Conservation (phyloP, 495 filamentous ascomycete genomes). For the Cladorrhinum samala region DNA sequence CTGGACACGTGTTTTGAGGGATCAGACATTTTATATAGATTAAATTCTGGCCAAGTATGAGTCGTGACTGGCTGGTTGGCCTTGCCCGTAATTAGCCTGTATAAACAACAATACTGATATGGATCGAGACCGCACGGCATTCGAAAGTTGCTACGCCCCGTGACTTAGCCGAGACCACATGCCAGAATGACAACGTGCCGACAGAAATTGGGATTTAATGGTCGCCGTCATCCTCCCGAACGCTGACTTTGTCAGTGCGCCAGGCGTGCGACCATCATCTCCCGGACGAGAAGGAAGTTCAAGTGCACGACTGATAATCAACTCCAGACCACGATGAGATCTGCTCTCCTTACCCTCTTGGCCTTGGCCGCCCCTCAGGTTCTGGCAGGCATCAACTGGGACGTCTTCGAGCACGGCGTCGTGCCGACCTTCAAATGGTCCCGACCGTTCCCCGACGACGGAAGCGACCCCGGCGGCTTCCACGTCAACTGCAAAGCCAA, state of each 20-base stretch:
- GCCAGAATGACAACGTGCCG: neutral
- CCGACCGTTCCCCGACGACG: constrained; percentile 29
- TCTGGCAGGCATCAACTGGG: constrained; percentile 27
- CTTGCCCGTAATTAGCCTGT: constrained; percentile 15
- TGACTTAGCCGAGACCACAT: neutral
- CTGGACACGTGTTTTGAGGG: neutral
- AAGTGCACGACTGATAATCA: neutral
- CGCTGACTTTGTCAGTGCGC: neutral
- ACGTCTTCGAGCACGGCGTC: constrained; percentile 26
- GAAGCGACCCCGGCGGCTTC: constrained; percentile 24
- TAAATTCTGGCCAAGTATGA: neutral
- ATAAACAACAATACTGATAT: neutral
- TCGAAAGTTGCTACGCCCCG: constrained; percentile 6
- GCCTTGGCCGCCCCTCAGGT: constrained; percentile 1
- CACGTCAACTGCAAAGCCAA: constrained; percentile 23
- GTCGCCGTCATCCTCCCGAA: neutral
- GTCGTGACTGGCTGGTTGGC: neutral
- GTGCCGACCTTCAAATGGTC: constrained; percentile 28
- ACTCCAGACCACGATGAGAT: constrained; percentile 7
- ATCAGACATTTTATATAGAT: neutral
- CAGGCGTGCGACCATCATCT: neutral
- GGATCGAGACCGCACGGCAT: neutral
- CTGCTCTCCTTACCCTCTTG: neutral
- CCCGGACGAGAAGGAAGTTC: neutral
- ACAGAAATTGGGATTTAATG: neutral